Evolutionary conservation across 148 eudicot genomes (phyloP).

Genomic region (Chenopodium berlandieri): DNA sequence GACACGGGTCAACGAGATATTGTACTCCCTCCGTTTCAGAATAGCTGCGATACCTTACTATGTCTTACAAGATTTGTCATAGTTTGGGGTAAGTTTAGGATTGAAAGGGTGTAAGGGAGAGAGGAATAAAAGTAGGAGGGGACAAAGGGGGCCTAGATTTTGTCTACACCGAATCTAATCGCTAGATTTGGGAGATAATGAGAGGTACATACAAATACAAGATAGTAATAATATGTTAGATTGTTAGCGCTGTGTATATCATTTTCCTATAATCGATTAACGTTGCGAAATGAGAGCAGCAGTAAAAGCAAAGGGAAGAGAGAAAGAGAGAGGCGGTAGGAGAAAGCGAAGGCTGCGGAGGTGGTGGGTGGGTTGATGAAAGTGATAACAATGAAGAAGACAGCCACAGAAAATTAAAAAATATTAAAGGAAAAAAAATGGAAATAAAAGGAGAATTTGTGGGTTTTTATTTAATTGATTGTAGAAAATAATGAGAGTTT

Average conservation of each 20-base stretch:
- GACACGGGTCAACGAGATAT: slow-evolving; percentile 17
- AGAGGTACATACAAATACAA: neutral
- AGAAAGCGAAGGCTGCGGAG: slow-evolving; percentile 1
- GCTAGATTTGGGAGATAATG: slow-evolving; percentile 24
- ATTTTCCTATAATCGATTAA: too few species aligned
- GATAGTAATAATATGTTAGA: neutral
- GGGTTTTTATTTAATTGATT: neutral
- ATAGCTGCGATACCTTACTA: too few species aligned
- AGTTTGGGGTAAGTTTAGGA: neutral
- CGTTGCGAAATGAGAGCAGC: neutral
- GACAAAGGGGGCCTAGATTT: neutral
- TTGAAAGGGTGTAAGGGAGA: neutral
- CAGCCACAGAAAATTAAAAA: neutral
- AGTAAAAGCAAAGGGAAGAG: neutral
- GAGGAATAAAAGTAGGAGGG: neutral
- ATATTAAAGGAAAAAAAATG: neutral
- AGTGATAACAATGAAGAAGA: slow-evolving; percentile 22
- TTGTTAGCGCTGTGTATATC: too few species aligned
- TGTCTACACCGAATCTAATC: slow-evolving; percentile 22
- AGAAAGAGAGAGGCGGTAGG: neutral
- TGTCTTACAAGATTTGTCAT: too few species aligned
- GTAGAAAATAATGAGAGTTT: neutral
- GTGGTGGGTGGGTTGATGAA: slow-evolving; percentile 12
- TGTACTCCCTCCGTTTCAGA: too few species aligned
- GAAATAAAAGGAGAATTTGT: neutral